These are phyloP conservation scores for Hypsizygus marmoreus DNA, from an alignment of 768 basidiomycete genomes.

Conservation along the genomic window DNA sequence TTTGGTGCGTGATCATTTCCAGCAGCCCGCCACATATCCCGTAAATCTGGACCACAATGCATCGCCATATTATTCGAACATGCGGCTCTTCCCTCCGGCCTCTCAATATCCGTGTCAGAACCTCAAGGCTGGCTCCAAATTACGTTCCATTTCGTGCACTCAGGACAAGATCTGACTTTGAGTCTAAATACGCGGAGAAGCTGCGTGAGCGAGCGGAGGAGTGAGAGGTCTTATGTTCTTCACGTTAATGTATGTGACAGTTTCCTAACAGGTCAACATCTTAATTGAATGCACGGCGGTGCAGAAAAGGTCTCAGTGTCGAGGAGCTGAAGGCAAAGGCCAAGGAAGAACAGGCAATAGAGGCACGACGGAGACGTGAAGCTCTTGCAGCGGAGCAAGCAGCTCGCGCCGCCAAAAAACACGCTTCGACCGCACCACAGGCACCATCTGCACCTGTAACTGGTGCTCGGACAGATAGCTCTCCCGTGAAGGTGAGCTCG, in stretches of 20 bases:
- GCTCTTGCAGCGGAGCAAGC: constrained; percentile 9
- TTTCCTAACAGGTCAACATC: constrained; percentile 13
- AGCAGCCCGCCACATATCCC: background rate
- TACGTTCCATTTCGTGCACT: constrained; percentile 3
- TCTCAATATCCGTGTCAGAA: background rate
- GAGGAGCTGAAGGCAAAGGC: constrained; percentile 36
- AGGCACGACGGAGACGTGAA: constrained; percentile 22
- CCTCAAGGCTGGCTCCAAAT: background rate
- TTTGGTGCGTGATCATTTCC: too few relatives aligned
- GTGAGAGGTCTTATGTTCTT: constrained; percentile 25
- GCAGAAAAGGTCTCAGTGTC: constrained; percentile 47
- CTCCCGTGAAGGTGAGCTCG: constrained; percentile 61
- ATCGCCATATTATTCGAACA: constrained; percentile 9
- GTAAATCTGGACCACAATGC: constrained; percentile 1
- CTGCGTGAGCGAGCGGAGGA: constrained; percentile 58
- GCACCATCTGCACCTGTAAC: constrained; percentile 9
- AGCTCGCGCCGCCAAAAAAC: constrained; percentile 9
- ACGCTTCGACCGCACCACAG: constrained; percentile 5
- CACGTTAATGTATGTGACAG: constrained; percentile 22
- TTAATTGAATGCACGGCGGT: constrained; percentile 9
- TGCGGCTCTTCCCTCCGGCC: constrained; percentile 3
- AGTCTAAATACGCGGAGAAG: constrained; percentile 69
- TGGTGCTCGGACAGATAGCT: constrained; percentile 56
- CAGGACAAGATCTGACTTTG: constrained; percentile 24
- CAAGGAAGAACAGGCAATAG: constrained; percentile 33